Base-by-base conservation (phyloP, 208 protist genomes). In the Wallacemonas collosoma region DNA sequence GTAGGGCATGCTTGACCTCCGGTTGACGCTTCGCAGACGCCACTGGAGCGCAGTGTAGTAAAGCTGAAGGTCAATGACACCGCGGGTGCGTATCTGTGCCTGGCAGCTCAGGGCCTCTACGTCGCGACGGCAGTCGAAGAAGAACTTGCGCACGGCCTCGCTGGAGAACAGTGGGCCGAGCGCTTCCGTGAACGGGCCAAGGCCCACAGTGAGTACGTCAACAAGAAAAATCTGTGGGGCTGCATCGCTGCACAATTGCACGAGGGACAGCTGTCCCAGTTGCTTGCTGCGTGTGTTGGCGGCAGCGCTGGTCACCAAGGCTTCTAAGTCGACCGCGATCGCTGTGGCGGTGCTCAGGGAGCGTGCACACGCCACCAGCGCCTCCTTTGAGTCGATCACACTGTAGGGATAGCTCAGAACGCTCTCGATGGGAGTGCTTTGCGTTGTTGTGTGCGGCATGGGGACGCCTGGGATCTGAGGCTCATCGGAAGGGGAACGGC, bases 101-200 rank as follows among this genome's bases (percentile, higher is more conserved):
- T 97, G 93, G 65, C 75, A 85, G 58, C 81, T 91, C 17, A 97
- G 76, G 47, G 93, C 93, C 62, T 97, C 93, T 9, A 95, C 85
- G 68, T 97, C 93, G 39, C 91, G 89, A 3, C 93, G 87, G 71
- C 93, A 97, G 72, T 97, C 93, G 64, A 96, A 97, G 9, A 95
- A 90, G 35, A 91, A 76, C 76, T 93, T 97, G 41, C 74, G 73
- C 61, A 97, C 87, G 8, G 35, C 43, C 2, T 55, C 63, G 47
- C 89, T 72, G 15, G 64, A 44, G 8, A 95, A 68, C 2, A 95
- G 17, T 2, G 82, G 75, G 15, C 71, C 71, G 1, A 92, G 36
- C 9, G 54, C 70, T 1, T 79, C 67, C 11, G 71, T 60, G 75
- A 91, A 87, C 6, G 69, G 39, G 14, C 57, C 66, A 0, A 74